Evolutionary conservation across 306 rosid genomes (phyloP), one percentile per base, ranked within the genome.

Genomic region (Prunus padus): DNA sequence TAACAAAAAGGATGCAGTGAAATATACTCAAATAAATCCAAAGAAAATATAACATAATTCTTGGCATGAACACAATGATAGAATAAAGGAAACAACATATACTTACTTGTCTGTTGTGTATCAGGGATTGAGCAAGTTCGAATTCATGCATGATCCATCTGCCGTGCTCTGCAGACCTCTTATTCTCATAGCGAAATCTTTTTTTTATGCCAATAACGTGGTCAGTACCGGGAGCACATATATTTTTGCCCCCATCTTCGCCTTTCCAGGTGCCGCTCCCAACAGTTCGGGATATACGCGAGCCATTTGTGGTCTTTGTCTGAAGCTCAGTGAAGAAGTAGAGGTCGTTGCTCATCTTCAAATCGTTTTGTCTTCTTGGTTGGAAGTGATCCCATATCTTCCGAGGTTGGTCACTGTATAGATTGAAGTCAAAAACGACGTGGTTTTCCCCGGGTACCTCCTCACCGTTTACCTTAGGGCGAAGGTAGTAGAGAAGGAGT

Each of bases 81-180:
- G 40, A 33, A 33, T 30, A 33, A 65, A 65, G 40, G 15, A n/a
- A 9, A 65, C 51, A n/a, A 18, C 12, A 40, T 40, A 18, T 37
- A 47, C 19, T 20, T 65, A 12, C 51, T 65, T 37, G 70, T 4
- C 20, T n/a, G 10, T 23, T 40, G 19, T n/a, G 18, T 20, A 65
- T 6, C 50, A 65, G 70, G 10, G 70, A 65, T 12, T 3, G 11
- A n/a, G 10, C 51, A 22, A 65, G 70, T 19, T 65, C 70, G 9
- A 40, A 65, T 49, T 65, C 70, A n/a, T n/a, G 52, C 51, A 65
- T 40, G 50, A 42, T 3, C 70, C 70, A 65, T 6, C 52, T 8
- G 11, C 70, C 70, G 18, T 65, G 18, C 5, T 65, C 50, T 16
- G 9, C 28, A 26, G 31, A 65, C 0, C 52, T 11, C 11, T n/a